Evolutionary conservation across 192 early-diverging fungal species (phyloP), one percentile per base, ranked within the genome.

Genomic region (Coemansia sp.): DNA sequence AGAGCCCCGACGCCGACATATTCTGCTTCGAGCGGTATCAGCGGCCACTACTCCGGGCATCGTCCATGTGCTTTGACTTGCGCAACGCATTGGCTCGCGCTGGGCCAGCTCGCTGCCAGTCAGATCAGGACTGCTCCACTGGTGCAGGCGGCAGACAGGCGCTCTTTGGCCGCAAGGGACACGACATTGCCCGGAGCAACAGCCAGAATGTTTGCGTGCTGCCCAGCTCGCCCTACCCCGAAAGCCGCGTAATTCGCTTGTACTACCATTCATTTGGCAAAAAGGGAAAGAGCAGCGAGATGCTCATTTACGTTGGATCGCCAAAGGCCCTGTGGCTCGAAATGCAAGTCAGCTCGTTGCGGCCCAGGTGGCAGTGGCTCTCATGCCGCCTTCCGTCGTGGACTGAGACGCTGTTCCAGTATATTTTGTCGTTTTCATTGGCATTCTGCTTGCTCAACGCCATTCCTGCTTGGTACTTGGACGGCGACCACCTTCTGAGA

Each of bases 381-480:
- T 73, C 70, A 0, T 29, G 46, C 14, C 17, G 51, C 1, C 40
- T 74, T 10, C 71, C 71, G 1, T 46, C 64, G 36, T 65, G 66
- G 68, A 27, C 51, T 25, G 78, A 81, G 49, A 41, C 64, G 35
- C 36, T 75, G 51, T 32, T 71, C 49, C 78, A 72, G 43, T 81
- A 81, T 20, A 54, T 75, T 1, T 40, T 81, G 56, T 71, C 78
- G 15, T 75, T 81, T 15, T 75, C 72, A 20, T 17, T 81, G 35
- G 78, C 73, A 12, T 66, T 81, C 22, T 67, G 69, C 31, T 46
- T 75, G 36, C 72, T 81, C 11, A 81, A 81, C 65, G 65, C 73
- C 4, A 37, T 71, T 7, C 78, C 78, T 0, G 78, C 73, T 1
- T 72, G 65, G 65, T 43, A 75, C 11, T 42, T 81, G 25, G 78